These are phyloP conservation scores for Davidsoniella virescens DNA, from an alignment of 2,329 filamentous ascomycete species.

Conservation along the genomic window DNA sequence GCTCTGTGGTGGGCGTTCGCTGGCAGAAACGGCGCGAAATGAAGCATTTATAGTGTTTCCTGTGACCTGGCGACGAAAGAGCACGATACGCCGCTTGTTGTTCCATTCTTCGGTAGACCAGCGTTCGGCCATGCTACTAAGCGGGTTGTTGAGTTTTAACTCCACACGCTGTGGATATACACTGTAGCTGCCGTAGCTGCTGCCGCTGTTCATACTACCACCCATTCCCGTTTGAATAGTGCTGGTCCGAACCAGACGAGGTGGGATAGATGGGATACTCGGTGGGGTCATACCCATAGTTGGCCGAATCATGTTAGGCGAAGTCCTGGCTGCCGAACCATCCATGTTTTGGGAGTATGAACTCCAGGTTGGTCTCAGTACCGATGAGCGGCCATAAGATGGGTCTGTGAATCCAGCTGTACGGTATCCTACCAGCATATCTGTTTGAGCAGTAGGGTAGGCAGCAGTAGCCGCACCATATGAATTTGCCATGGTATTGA, in stretches of 20 bases:
- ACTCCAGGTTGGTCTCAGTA: constrained; percentile 28
- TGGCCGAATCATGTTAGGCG: constrained; percentile 19
- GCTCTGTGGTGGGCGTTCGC: constrained; percentile 66
- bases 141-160: constrained; percentile 70
- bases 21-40: constrained; percentile 63
- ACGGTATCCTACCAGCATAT: constrained; percentile 40
- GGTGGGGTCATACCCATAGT: constrained; percentile 29
- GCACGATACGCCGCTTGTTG: constrained; percentile 66
- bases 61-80: constrained; percentile 69
- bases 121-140: constrained; percentile 65
- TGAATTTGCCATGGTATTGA: neutral
- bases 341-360: constrained; percentile 27
- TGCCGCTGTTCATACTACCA: constrained; percentile 24
- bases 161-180: constrained; percentile 51
- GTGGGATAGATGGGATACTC: constrained; percentile 32
- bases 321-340: constrained; percentile 20
- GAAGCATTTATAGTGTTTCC: constrained; percentile 67
- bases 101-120: constrained; percentile 75
- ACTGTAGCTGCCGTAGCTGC: constrained; percentile 50
- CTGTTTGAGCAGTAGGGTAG: constrained; percentile 29
- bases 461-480: constrained; percentile 14
- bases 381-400: constrained; percentile 24
- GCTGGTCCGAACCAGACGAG: constrained; percentile 40
- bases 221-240: constrained; percentile 28
- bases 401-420: constrained; percentile 34